Base-by-base conservation (phyloP, 179 eudicot genomes). In the Amaranthus tricolor region DNA sequence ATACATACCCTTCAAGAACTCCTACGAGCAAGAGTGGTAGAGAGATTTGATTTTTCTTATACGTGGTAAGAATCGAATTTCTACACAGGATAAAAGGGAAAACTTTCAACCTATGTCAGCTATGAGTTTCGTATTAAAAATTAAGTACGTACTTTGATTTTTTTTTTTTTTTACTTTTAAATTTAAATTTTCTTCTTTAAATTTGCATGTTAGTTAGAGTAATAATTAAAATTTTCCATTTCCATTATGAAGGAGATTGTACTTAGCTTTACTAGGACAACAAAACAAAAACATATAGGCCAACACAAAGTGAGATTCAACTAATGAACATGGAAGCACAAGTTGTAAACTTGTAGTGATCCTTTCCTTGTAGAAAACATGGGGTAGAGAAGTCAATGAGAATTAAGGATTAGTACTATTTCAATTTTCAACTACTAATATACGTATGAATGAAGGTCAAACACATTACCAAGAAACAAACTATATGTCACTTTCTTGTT, bases 401-500 rank as follows among this genome's bases (percentile, higher is more conserved):
- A 61, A 61, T 61, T 61, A 12, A 61, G 45, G 65, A 1, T n/a
- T 60, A 24, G 6, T 21, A 61, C 19, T 54, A 54, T 54, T 63
- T 40, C 43, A 43, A 8, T 5, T 62, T 62, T 61, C 64, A 61
- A 31, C 67, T 5, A 63, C 66, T 10, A 54, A 53, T 53, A 53
- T 10, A 8, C 11, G 24, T 62, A 62, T 1, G 14, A 17, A 17
- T 1, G 17, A 63, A 63, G 49, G 54, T 71, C 53, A 71, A 71
- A 15, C 74, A 61, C 58, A 20, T 50, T 21, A 72, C 31, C 56
- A 31, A 20, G 61, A 19, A 67, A 67, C 47, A 52, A n/a, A 66
- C 77, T 19, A 64, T n/a, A n/a, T n/a, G n/a, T 45, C 68, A 44
- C 61, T 66, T 66, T 75, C 78, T 44, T 53, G 19, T 24, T 74